These are phyloP conservation scores for Salvia hispanica DNA, from an alignment of 257 asterid genomes.

Conservation along the genomic window DNA sequence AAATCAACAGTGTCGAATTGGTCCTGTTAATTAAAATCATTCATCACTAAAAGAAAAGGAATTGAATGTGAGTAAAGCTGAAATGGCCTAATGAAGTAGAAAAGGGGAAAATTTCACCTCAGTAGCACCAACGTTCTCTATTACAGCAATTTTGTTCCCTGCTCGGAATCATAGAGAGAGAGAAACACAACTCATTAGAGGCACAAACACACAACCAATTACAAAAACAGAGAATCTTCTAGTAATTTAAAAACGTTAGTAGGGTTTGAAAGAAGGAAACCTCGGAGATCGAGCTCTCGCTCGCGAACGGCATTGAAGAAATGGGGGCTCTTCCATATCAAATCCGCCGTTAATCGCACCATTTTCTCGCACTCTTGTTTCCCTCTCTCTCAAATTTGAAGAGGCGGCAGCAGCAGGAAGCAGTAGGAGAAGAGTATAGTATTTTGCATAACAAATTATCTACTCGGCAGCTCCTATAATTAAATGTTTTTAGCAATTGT, in stretches of 20 bases:
- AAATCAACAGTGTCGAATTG: constrained; percentile 95
- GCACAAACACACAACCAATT: not conserved
- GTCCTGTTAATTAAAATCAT: constrained; percentile 53
- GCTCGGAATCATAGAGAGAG: constrained; percentile 11
- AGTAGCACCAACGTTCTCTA: constrained; percentile 96
- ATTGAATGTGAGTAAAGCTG: not conserved
- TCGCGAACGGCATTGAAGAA: constrained; percentile 94
- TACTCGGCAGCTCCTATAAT: too few relatives aligned
- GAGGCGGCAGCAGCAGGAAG: constrained; percentile 9
- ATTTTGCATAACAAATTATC: too few relatives aligned
- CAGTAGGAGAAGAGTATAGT: too few relatives aligned
- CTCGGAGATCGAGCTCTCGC: constrained; percentile 96
- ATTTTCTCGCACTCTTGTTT: constrained; percentile 32
- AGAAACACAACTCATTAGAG: not conserved
- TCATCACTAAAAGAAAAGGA: not conserved
- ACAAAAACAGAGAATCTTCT: too few relatives aligned
- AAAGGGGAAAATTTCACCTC: constrained; percentile 52
- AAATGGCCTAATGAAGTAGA: not conserved
- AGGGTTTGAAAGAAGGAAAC: constrained; percentile 48
- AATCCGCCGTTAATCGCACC: constrained; percentile 93
- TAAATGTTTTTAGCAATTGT: too few relatives aligned
- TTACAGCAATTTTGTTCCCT: constrained; percentile 92
- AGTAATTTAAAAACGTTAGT: not conserved
- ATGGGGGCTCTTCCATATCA: constrained; percentile 94
- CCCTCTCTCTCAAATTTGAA: not conserved